Evolutionary conservation across 2,329 filamentous ascomycete species (phyloP), one percentile per base, ranked within the genome.

Genomic region (Aspergillus tubingensis): DNA sequence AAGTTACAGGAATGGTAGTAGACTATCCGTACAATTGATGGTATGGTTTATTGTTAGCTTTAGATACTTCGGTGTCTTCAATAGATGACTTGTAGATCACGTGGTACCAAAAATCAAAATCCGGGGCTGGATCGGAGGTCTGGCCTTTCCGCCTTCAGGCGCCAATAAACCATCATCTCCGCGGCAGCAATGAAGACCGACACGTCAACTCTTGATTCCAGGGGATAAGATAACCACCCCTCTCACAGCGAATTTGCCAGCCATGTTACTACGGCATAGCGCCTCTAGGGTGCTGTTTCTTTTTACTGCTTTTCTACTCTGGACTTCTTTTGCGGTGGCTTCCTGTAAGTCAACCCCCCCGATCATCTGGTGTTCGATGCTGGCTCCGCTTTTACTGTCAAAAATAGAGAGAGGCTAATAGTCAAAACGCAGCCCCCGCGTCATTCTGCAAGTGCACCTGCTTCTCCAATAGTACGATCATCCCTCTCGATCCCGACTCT

Each of bases 391-490:
- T 49, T 15, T 49, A 39, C 10, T 25, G 39, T 57, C 25, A 21
- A 25, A 41, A 44, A 49, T 36, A 25, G 5, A 27, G n/a, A 17
- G n/a, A 21, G 21, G 19, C 44, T 47, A 11, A 61, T 49, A 50
- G 44, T 25, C 50, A 47, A 43, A 19, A 27, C 50, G n/a, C 54
- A 79, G 77, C 72, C 8, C 77, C 77, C 11, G 85, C 86, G 15
- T 88, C 86, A 60, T 90, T 89, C 76, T 90, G 87, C 83, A 90
- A 89, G 84, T 90, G 87, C 73, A 88, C 86, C 59, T 89, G 87
- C 74, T 86, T 86, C 76, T 81, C 82, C 54, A 89, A 89, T 72
- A 86, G 83, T 76, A 88, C 86, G 57, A 88, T 90, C 54, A 88
- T 90, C 65, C 83, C 86, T 17, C 83, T 89, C 59, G 82, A 86